Evolutionary conservation across 257 asterid genomes (phyloP), one percentile per base, ranked within the genome.

Genomic region (Schizonepeta tenuifolia): DNA sequence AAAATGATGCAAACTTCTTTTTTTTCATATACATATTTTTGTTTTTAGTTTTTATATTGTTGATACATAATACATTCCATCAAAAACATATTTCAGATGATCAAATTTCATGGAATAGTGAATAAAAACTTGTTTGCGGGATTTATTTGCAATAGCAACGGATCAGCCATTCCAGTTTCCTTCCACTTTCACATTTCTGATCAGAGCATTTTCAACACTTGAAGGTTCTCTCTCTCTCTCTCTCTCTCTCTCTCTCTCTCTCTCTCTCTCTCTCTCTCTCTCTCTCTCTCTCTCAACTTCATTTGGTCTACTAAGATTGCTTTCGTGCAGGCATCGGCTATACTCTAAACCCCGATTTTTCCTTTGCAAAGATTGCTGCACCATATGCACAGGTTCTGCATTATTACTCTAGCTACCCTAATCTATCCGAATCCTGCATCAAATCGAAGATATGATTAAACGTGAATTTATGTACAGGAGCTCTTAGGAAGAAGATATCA

Each of bases 81-180:
- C 63, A 56, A 13, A 17, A 3, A 38, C 2, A 38, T 38, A 12
- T 38, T 38, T 38, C 12, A 8, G 43, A 38, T 38, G 43, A 38
- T 8, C 36, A 24, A 17, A 9, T 21, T 3, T 10, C 14, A 4
- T 56, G 22, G 6, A n/a, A 49, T 5, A 15, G n/a, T 49, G 22
- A 49, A n/a, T n/a, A n/a, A 10, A 8, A 35, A n/a, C 11, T 60
- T 65, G 56, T 24, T 70, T 83, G 85, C 89, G 89, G 97, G 98
- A 92, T 82, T 90, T 92, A 75, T 92, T 89, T 83, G 96, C 98
- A 56, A 88, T 92, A 78, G 96, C 96, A 36, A 73, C 86, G 12
- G 98, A 92, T 82, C 98, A 92, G 80, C 96, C 98, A 10, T 92
- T 92, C 77, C 83, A 96, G 2, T 89, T 92, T 59, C 98, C 98